Conservation (phyloP, 75 land plant species). For the Larix kaempferi region DNA sequence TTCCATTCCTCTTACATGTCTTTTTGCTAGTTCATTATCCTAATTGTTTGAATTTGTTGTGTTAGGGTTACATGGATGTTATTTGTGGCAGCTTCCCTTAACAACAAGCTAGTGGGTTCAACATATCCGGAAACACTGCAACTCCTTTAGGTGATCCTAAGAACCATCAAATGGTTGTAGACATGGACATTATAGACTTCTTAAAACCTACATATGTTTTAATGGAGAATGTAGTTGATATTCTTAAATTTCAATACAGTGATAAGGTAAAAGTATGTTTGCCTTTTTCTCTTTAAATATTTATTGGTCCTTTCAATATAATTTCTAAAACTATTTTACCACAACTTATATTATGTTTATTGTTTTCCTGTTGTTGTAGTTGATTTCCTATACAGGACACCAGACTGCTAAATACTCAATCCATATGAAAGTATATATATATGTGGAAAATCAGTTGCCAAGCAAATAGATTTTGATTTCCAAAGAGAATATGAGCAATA, state of each 20-base stretch:
- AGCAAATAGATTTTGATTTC: too few species aligned
- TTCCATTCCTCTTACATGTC: neutral
- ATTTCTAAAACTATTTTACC: too few species aligned
- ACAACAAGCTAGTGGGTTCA: constrained; percentile 97
- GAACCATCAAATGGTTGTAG: constrained; percentile 78
- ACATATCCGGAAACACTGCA: constrained; percentile 64
- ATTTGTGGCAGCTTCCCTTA: constrained; percentile 99
- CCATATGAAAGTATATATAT: too few species aligned
- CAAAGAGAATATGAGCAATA: too few species aligned
- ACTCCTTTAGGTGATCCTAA: constrained; percentile 73
- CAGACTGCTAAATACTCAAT: too few species aligned
- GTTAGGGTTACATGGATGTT: constrained; percentile 87
- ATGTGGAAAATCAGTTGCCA: too few species aligned
- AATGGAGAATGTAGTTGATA: constrained; percentile 98
- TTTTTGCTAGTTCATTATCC: neutral
- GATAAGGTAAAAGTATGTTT: too few species aligned
- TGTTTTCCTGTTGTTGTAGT: too few species aligned
- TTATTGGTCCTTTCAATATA: too few species aligned
- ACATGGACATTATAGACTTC: constrained; percentile 90
- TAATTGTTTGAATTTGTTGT: neutral
- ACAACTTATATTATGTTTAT: too few species aligned
- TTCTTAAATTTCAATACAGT: constrained; percentile 83
- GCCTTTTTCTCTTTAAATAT: too few species aligned
- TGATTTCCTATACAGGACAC: too few species aligned
- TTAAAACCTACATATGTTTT: constrained; percentile 79